phyloP scores from a whole-genome alignment of 352 stramenopile genomes.

The Blastocystis sp. region DNA sequence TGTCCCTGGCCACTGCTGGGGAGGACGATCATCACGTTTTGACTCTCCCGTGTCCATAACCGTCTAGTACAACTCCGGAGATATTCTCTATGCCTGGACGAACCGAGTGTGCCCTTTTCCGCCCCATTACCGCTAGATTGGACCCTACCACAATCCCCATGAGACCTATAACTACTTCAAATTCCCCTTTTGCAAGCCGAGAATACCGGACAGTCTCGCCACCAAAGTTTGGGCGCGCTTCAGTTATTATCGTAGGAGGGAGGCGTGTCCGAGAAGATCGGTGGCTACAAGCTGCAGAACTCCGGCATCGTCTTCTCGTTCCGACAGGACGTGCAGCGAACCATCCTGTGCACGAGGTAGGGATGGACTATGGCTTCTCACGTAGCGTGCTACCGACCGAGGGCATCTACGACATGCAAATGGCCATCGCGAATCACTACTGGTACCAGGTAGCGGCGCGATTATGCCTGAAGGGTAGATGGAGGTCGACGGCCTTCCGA shows the following conservation, averaged over 20 bases:
- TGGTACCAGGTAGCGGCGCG: conserved; percentile 92
- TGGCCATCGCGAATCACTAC: conserved; percentile 90
- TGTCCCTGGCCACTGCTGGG: background rate
- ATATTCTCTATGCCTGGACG: conserved; percentile 72
- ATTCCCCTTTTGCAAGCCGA: conserved; percentile 93
- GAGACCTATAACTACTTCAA: conserved; percentile 99
- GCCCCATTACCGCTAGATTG: conserved; percentile 77
- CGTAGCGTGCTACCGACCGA: conserved; percentile 81
- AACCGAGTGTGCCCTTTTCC: conserved; percentile 28
- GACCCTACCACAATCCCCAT: conserved; percentile 91
- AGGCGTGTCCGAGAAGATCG: conserved; percentile 89
- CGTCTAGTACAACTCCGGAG: conserved; percentile 64
- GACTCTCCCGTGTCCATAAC: background rate
- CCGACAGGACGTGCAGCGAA: conserved; percentile 26
- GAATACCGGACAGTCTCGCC: conserved; percentile 74
- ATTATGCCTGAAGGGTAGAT: background rate
- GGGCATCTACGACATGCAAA: conserved; percentile 75
- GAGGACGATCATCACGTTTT: conserved; percentile 51
- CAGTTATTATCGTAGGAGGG: conserved; percentile 61
- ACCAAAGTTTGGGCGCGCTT: conserved; percentile 56
- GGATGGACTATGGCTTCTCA: conserved; percentile 83
- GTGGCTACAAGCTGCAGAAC: conserved; percentile 89
- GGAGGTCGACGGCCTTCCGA: conserved; percentile 89
- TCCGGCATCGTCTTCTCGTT: conserved; percentile 82
- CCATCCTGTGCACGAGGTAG: conserved; percentile 73